A percentile compares a stretch with the other conserved stretches of the same genome.
These are phyloP conservation scores for Helenozyma baotianmanensis DNA, from an alignment of 805 yeast genomes.

Conservation along the genomic window DNA sequence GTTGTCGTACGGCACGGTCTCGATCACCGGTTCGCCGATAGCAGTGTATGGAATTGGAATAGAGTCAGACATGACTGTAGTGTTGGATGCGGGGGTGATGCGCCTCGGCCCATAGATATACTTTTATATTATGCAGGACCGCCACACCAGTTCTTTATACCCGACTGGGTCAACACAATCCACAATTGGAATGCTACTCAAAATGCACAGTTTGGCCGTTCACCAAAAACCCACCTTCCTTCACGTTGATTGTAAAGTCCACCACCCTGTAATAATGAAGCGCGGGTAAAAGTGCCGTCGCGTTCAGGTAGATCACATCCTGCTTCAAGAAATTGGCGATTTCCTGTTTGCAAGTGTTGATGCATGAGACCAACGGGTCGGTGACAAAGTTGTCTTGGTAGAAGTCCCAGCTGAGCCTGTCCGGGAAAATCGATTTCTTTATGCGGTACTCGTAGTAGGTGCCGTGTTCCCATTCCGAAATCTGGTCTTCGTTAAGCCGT, in stretches of 20 bases:
- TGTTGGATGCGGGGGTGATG: too few relatives aligned
- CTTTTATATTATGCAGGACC: too few relatives aligned
- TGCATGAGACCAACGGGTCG: conserved; percentile 4
- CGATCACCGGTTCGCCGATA: conserved; percentile 24
- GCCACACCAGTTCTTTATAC: too few relatives aligned
- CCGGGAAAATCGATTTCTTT: conserved; percentile 5
- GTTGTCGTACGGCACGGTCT: conserved; percentile 30
- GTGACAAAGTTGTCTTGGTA: conserved; percentile 4
- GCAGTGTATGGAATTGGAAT: conserved; percentile 32
- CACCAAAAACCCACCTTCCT: conserved; percentile 4
- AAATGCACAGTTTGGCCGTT: conserved; percentile 2
- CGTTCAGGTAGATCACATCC: conserved; percentile 2
- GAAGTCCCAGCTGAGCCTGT: conserved; percentile 1
- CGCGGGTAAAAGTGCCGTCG: conserved; percentile 2
- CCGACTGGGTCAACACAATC: too few relatives aligned
- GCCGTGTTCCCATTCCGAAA: conserved; percentile 8
- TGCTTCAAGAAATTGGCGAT: conserved; percentile 1
- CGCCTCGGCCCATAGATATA: too few relatives aligned
- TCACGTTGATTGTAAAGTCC: conserved; percentile 5
- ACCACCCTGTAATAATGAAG: conserved; percentile 4
- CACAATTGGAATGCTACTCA: too few relatives aligned
- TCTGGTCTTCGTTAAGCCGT: conserved; percentile 2
- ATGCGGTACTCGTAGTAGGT: conserved; percentile 5
- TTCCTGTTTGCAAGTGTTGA: conserved; percentile 1
- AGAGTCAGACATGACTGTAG: neutral